Evolutionary conservation across 805 yeast genomes (phyloP).

Genomic region (Metschnikowia santaceciliae): DNA sequence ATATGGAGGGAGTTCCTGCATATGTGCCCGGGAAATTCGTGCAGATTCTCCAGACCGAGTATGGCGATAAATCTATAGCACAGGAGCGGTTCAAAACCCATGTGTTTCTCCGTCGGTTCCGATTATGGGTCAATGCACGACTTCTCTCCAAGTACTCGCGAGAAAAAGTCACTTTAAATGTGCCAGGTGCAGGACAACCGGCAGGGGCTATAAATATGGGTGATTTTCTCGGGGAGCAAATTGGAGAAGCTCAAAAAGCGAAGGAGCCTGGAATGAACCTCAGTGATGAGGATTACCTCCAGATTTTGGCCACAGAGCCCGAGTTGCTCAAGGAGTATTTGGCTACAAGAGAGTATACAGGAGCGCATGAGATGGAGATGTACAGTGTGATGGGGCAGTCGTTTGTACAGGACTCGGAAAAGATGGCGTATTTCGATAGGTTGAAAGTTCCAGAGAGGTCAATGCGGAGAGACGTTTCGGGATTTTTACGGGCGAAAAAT

Average conservation of each 20-base stretch:
- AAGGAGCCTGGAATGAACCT: slow-evolving; percentile 6
- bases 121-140: slow-evolving; percentile 13
- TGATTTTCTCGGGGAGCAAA: background rate
- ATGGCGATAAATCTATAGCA: slow-evolving; percentile 20
- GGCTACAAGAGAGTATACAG: slow-evolving; percentile 22
- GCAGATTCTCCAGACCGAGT: slow-evolving; percentile 45
- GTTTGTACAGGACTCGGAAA: background rate
- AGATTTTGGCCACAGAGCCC: slow-evolving; percentile 22
- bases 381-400: background rate
- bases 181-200: too few relatives aligned
- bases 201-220: background rate
- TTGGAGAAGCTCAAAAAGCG: background rate
- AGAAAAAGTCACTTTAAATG: slow-evolving; percentile 12
- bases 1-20: slow-evolving; percentile 49
- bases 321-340: slow-evolving; percentile 25
- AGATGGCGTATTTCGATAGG: background rate
- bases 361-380: slow-evolving; percentile 25
- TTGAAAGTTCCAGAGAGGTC: background rate
- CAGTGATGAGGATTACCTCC: slow-evolving; percentile 23
- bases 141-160: slow-evolving; percentile 21
- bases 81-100: slow-evolving; percentile 3
- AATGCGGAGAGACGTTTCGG: slow-evolving; percentile 1
- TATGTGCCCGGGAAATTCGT: slow-evolving; percentile 49
- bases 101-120: slow-evolving; percentile 10
- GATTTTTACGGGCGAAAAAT: background rate